Evolutionary conservation across 1,284 basidiomycete genomes (phyloP).

Genomic region (Sporisorium scitamineum): DNA sequence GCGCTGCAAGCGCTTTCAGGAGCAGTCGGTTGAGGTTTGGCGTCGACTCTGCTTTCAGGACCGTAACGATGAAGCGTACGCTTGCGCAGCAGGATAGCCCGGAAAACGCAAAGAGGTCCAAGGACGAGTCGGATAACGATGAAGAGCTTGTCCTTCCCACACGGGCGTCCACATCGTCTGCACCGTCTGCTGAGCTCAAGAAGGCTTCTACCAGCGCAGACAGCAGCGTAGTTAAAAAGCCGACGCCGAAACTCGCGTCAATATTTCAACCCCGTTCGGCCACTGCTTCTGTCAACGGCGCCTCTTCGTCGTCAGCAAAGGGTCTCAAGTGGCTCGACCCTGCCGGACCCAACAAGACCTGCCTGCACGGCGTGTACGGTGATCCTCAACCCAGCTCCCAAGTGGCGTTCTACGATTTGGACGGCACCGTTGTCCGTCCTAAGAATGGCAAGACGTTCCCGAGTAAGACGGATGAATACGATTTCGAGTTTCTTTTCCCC

Average conservation of each 20-base stretch:
- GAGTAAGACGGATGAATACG: constrained; percentile 49
- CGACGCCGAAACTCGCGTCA: constrained; percentile 31
- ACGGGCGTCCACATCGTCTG: constrained; percentile 6
- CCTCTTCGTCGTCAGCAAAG: not conserved
- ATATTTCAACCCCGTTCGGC: constrained; percentile 38
- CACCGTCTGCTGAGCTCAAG: not conserved
- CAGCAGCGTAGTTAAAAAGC: not conserved
- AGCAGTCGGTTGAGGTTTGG: not conserved
- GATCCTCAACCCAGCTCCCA: constrained; percentile 30
- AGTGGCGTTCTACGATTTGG: constrained; percentile 59
- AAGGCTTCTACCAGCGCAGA: not conserved
- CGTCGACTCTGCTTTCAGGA: not conserved
- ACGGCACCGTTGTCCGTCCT: constrained; percentile 57
- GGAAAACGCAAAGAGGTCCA: constrained; percentile 10
- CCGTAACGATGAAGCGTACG: constrained; percentile 27
- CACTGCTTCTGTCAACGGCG: not conserved
- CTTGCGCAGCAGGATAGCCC: not conserved
- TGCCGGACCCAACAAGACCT: constrained; percentile 26
- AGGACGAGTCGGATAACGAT: constrained; percentile 13
- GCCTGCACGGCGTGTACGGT: constrained; percentile 42
- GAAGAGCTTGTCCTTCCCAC: constrained; percentile 13
- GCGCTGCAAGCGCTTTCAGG: constrained; percentile 17
- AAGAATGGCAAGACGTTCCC: constrained; percentile 52
- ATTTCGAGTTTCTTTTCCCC: constrained; percentile 45
- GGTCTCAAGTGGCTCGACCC: constrained; percentile 40